Evolutionary conservation across 768 basidiomycete species (phyloP).

Genomic region (Ramaria sp.): DNA sequence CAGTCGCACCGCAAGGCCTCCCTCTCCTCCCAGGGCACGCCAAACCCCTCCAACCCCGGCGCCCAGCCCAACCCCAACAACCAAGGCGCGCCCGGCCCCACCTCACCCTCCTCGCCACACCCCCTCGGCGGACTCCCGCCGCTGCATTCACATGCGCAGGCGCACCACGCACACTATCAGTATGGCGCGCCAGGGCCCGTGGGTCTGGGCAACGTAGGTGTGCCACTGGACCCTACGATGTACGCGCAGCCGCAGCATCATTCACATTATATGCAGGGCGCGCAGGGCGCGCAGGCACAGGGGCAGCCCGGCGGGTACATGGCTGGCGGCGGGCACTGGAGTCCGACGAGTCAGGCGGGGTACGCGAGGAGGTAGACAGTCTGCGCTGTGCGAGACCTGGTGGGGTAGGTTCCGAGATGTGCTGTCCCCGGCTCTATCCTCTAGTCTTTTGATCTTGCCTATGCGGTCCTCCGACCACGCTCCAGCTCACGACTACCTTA

Average conservation of each 20-base stretch:
- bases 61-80: not conserved
- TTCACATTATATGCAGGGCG: not conserved
- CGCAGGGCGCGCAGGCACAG: not conserved
- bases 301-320: not conserved
- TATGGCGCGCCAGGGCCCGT: not conserved
- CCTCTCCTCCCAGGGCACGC: too few relatives aligned
- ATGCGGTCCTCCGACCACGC: not conserved
- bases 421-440: not conserved
- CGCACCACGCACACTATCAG: not conserved
- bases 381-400: not conserved
- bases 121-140: not conserved
- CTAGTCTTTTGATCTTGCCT: not conserved
- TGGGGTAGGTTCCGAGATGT: not conserved
- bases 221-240: not conserved
- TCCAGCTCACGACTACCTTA: too few relatives aligned
- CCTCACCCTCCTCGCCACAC: not conserved
- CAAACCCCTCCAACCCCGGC: too few relatives aligned
- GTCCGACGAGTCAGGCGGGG: not conserved
- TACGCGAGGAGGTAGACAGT: slow-evolving; percentile 1
- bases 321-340: not conserved
- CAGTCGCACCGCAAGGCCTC: not conserved
- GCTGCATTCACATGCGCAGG: not conserved
- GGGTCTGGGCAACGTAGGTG: not conserved
- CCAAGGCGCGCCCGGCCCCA: not conserved
- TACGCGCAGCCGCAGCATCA: not conserved